These are phyloP conservation scores for Colletotrichum sp. DNA, from an alignment of 2,329 filamentous ascomycete genomes.

Conservation along the genomic window DNA sequence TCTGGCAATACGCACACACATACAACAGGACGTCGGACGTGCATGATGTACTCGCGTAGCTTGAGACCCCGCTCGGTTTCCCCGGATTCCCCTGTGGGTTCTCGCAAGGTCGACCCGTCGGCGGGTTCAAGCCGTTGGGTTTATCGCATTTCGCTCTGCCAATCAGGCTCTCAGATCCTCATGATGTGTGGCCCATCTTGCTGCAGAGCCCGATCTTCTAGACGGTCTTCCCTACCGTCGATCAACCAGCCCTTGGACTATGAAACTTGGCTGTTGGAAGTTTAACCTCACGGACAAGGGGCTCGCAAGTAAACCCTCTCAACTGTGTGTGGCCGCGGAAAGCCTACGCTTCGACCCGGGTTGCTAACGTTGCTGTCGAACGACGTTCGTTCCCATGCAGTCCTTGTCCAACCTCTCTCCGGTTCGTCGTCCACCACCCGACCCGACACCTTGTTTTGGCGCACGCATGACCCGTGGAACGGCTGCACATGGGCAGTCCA, in stretches of 20 bases:
- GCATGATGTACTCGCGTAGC: neutral
- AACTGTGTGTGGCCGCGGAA: neutral
- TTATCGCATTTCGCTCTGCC: neutral
- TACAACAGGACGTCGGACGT: neutral
- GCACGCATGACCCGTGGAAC: neutral
- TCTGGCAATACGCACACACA: neutral
- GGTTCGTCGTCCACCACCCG: neutral
- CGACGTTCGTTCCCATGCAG: neutral
- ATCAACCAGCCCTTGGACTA: constrained; percentile 1
- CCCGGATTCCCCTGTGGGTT: constrained; percentile 3
- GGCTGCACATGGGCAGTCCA: neutral
- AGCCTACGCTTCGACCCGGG: neutral
- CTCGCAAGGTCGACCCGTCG: constrained; percentile 5
- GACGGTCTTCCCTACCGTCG: constrained; percentile 1
- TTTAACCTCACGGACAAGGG: neutral
- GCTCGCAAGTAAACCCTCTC: neutral
- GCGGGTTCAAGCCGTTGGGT: neutral
- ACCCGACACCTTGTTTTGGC: neutral
- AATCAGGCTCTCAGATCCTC: neutral
- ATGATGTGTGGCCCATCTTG: neutral
- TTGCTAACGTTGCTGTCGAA: neutral
- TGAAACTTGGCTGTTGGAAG: constrained; percentile 19
- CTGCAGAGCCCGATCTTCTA: constrained; percentile 5
- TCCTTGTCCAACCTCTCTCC: neutral
- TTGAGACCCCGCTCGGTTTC: neutral